Conservation (phyloP, 305 asterid species). For the Andrographis paniculata region DNA sequence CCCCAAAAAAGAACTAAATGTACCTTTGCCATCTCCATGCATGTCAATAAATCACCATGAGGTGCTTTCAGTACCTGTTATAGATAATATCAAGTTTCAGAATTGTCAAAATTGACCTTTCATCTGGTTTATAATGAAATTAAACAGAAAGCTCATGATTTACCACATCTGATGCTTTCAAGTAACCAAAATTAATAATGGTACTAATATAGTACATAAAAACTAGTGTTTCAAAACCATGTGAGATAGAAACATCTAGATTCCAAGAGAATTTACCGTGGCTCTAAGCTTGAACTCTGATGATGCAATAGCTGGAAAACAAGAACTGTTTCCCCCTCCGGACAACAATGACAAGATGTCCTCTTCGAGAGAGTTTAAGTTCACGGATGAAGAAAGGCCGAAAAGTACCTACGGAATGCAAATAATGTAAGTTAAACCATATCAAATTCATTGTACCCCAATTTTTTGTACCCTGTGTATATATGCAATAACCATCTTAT, state of each 20-base stretch:
- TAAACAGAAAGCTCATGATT: not conserved
- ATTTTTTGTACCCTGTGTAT: no score
- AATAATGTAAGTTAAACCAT: not conserved
- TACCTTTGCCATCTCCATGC: conserved; percentile 99
- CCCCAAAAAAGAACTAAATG: conserved; percentile 15
- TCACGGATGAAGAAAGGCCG: conserved; percentile 64
- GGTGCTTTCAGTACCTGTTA: conserved; percentile 84
- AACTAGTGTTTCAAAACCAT: no score
- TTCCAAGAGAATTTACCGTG: conserved; percentile 40
- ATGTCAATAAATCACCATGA: conserved; percentile 67
- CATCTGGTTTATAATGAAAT: conserved; percentile 6
- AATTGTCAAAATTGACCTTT: not conserved
- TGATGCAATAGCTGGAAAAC: conserved; percentile 64
- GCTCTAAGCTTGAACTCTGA: conserved; percentile 75
- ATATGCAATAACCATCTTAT: no score
- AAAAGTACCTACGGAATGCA: conserved; percentile 56
- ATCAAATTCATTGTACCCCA: no score
- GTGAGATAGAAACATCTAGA: conserved; percentile 6
- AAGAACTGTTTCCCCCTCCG: conserved; percentile 31
- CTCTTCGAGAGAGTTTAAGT: conserved; percentile 63
- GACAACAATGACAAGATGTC: conserved; percentile 58
- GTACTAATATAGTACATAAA: no score
- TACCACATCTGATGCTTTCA: not conserved
- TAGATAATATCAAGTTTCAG: not conserved
- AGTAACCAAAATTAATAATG: conserved; percentile 2